These are phyloP conservation scores for Tulasnella sp. DNA, from an alignment of 768 basidiomycete species.

Conservation along the genomic window DNA sequence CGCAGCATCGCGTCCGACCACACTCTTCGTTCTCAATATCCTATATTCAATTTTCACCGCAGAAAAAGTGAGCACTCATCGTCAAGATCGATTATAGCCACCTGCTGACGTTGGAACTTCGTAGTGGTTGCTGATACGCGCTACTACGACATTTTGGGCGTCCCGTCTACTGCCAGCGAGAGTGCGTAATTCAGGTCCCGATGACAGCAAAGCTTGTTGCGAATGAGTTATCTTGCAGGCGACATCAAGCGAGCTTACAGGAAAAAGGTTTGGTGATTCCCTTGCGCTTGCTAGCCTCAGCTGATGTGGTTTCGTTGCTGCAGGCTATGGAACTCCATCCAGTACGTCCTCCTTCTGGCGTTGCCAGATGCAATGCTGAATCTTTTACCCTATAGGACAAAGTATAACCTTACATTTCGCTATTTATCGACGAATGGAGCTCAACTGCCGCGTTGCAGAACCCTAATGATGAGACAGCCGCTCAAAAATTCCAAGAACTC, in stretches of 20 bases:
- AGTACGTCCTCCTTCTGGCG: conserved; percentile 44
- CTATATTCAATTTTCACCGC: background rate
- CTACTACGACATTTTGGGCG: conserved; percentile 81
- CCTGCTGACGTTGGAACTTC: background rate
- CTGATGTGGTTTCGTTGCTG: conserved; percentile 29
- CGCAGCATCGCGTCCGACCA: background rate
- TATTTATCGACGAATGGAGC: conserved; percentile 15
- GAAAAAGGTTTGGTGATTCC: conserved; percentile 59
- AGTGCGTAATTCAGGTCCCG: conserved; percentile 43
- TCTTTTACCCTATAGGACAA: conserved; percentile 53
- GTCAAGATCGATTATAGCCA: background rate
- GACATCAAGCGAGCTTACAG: conserved; percentile 95
- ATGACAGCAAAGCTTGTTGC: background rate
- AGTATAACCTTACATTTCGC: conserved; percentile 37
- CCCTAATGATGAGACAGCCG: conserved; percentile 80
- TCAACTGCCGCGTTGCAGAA: conserved; percentile 49
- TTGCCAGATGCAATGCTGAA: background rate
- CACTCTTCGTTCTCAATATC: background rate
- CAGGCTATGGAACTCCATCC: conserved; percentile 88
- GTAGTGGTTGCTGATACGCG: conserved; percentile 38
- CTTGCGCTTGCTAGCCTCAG: background rate
- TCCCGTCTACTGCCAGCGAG: conserved; percentile 63
- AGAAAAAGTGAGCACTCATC: background rate
- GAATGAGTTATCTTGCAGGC: conserved; percentile 39
- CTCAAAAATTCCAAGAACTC: conserved; percentile 82